Evolutionary conservation across 2,329 filamentous ascomycete genomes (phyloP).

Genomic region (Phialocephala subalpina): DNA sequence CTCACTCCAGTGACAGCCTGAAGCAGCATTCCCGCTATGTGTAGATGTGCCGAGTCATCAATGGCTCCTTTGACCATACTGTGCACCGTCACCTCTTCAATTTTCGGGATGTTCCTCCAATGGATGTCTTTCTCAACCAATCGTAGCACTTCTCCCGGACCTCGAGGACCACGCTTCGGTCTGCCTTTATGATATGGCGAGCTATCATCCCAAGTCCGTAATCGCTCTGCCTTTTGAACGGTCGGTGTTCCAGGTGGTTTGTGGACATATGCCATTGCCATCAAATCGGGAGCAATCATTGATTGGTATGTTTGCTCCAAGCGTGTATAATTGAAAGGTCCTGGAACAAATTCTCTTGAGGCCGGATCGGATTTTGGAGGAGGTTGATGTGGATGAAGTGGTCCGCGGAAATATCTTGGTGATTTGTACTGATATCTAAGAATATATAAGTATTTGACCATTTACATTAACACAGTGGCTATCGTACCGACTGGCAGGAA

Average conservation of each 20-base stretch:
- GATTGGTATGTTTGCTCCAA: conserved; percentile 89
- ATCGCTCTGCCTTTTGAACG: conserved; percentile 66
- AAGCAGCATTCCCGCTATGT: conserved; percentile 83
- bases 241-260: conserved; percentile 76
- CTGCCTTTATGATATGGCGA: conserved; percentile 96
- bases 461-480: background rate
- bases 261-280: conserved; percentile 90
- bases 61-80: conserved; percentile 73
- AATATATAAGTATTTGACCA: conserved; percentile 8
- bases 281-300: conserved; percentile 85
- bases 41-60: conserved; percentile 76
- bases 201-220: conserved; percentile 87
- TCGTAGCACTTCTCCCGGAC: conserved; percentile 71
- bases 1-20: conserved; percentile 86
- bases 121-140: conserved; percentile 77
- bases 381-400: conserved; percentile 90
- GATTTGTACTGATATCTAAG: conserved; percentile 91
- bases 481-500: conserved; percentile 50
- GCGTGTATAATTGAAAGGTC: conserved; percentile 88
- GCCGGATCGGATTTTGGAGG: conserved; percentile 86
- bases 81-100: conserved; percentile 84
- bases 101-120: conserved; percentile 85
- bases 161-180: conserved; percentile 83
- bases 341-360: conserved; percentile 87
- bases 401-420: conserved; percentile 93